These are phyloP conservation scores for Zygosaccharomyces gambellarensis DNA, from an alignment of 805 yeast genomes.

Conservation along the genomic window DNA sequence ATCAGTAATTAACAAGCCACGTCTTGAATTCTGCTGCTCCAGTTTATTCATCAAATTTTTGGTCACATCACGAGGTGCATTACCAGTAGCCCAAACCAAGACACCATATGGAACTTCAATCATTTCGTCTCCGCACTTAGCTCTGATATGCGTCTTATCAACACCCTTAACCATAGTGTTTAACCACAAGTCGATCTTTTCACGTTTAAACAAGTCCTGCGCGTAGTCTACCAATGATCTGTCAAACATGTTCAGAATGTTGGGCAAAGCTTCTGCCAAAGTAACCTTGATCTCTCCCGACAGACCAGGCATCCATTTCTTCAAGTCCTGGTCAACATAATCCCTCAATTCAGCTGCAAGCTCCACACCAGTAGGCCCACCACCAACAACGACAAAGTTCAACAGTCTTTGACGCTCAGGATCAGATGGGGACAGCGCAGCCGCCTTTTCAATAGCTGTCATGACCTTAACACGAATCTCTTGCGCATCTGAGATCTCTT, in stretches of 20 bases:
- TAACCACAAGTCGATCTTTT: constrained; percentile 68
- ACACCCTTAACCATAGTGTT: constrained; percentile 88
- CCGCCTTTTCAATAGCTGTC: constrained; percentile 86
- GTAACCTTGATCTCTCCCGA: constrained; percentile 78
- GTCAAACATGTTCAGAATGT: constrained; percentile 74
- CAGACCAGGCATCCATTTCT: constrained; percentile 83
- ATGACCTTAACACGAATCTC: constrained; percentile 76
- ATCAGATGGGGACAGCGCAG: constrained; percentile 63
- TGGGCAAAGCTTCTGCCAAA: constrained; percentile 86
- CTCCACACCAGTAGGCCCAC: constrained; percentile 99
- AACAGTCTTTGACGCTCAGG: constrained; percentile 80
- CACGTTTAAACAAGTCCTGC: constrained; percentile 62
- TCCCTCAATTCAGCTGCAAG: constrained; percentile 95
- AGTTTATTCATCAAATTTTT: constrained; percentile 61
- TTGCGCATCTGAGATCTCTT: constrained; percentile 85
- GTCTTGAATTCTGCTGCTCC: constrained; percentile 74
- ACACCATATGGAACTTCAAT: constrained; percentile 89
- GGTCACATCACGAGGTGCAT: constrained; percentile 77
- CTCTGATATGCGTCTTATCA: constrained; percentile 62
- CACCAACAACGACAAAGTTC: constrained; percentile 91
- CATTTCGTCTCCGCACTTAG: constrained; percentile 59
- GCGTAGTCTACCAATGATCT: constrained; percentile 71
- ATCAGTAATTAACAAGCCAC: constrained; percentile 86
- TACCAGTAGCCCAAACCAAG: constrained; percentile 97
- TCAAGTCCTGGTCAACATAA: constrained; percentile 85